These are phyloP conservation scores for Paramecium pentaurelia DNA, from an alignment of 73 alveolate genomes.

Conservation along the genomic window DNA sequence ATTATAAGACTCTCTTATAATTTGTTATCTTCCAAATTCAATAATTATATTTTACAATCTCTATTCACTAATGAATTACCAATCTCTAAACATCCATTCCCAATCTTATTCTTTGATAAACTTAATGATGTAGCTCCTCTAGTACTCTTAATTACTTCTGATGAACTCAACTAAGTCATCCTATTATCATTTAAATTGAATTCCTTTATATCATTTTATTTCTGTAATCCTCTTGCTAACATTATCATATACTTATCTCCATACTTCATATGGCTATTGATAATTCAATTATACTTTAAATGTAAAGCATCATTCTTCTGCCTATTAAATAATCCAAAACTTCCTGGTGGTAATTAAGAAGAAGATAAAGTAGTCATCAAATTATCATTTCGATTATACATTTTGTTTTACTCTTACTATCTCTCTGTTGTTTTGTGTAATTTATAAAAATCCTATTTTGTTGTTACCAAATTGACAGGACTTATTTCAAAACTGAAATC, in stretches of 20 bases:
- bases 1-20: not conserved
- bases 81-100: not conserved
- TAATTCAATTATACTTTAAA: not conserved
- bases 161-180: not conserved
- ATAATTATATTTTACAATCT: slow-evolving; percentile 21
- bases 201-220: not conserved
- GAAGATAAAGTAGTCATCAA: not conserved
- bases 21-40: slow-evolving; percentile 49
- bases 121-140: not conserved
- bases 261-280: not conserved
- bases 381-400: not conserved
- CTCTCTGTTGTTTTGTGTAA: not conserved
- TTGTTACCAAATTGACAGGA: not conserved
- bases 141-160: not conserved
- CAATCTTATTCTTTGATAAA: not conserved
- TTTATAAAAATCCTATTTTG: not conserved
- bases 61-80: slow-evolving; percentile 1
- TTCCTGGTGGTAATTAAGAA: not conserved
- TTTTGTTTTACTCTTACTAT: not conserved
- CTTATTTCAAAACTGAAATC: not conserved
- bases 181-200: not conserved
- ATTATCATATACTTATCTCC: not conserved
- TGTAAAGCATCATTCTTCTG: not conserved
- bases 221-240: not conserved
- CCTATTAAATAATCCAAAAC: not conserved